These are phyloP conservation scores for Teratosphaeria pseudoeucalypti DNA, from an alignment of 2,329 filamentous ascomycete genomes.

Conservation along the genomic window DNA sequence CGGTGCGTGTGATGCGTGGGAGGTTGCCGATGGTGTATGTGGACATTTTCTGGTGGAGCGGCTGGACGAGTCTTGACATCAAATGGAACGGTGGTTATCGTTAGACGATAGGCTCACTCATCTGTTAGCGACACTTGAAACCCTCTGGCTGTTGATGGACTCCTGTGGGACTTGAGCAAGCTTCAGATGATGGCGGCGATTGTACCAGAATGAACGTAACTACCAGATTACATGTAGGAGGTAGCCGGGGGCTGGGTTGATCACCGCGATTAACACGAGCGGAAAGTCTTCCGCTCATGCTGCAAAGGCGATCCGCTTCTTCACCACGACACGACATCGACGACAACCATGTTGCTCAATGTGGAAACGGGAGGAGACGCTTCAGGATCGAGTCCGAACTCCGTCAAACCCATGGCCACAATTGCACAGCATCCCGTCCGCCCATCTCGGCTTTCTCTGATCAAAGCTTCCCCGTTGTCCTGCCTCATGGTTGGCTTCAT, in stretches of 20 bases:
- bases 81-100: neutral
- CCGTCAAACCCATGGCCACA: no score
- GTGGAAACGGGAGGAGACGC: no score
- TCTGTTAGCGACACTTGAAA: neutral
- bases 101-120: neutral
- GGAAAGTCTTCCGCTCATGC: neutral
- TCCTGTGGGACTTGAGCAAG: neutral
- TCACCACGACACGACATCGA: no score
- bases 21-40: constrained; percentile 43
- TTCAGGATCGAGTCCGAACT: no score
- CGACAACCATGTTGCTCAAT: no score
- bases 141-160: neutral
- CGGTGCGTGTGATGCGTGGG: constrained; percentile 55
- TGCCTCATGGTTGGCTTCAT: no score
- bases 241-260: neutral
- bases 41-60: neutral
- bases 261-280: neutral
- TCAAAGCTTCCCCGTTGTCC: no score
- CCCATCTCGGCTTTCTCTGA: no score
- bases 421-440: no score
- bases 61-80: neutral
- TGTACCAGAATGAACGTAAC: neutral
- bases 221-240: no score
- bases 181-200: neutral
- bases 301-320: neutral